Base-by-base conservation (phyloP, 345 rosid species). In the Laguncularia racemosa region DNA sequence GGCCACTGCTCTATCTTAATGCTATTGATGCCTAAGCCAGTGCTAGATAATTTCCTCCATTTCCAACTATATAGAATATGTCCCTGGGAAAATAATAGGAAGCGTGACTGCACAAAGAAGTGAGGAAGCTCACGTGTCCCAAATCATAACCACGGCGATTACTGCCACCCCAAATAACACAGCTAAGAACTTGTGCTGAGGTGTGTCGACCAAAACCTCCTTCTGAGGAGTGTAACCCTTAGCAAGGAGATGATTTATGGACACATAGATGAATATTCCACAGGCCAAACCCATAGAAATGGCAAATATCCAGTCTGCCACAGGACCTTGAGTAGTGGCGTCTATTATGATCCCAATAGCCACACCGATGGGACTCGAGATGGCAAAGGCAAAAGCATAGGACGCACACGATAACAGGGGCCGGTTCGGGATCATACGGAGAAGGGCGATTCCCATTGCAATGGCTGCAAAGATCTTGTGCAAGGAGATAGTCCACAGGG, bases 371-470 rank as follows among this genome's bases (percentile, higher is more conserved):
- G 97, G 93, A 58, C 84, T 91, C 0, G 97, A 91, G 58, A 91
- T 70, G 45, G 93, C 96, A 33, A 85, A 90, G 1, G 93, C 80
- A 44, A 87, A 87, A 1, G 91, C 84, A 12, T 90, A 90, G 8
- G 77, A 78, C 20, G 58, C 50, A 1, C 87, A 59, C 0, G 91
- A 85, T 12, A 81, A 26, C 16, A 85, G 56, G 20, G 96, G 91
- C 48, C 93, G 88, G 33, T 80, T 66, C 0, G 89, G 97, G 52
- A 85, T 74, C 79, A 71, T 87, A 16, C 91, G 80, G 2, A 85
- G 91, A 13, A 87, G 85, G 53, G 93, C 85, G 46, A 87, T 90
- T 14, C 96, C 97, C 93, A 87, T 87, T 12, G 96, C 91, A 15
- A 87, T 65, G 0, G 96, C 96, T 44, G 97, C 97, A 62, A 87